Conservation (phyloP, 805 yeast species). For the Candida patagonica region DNA sequence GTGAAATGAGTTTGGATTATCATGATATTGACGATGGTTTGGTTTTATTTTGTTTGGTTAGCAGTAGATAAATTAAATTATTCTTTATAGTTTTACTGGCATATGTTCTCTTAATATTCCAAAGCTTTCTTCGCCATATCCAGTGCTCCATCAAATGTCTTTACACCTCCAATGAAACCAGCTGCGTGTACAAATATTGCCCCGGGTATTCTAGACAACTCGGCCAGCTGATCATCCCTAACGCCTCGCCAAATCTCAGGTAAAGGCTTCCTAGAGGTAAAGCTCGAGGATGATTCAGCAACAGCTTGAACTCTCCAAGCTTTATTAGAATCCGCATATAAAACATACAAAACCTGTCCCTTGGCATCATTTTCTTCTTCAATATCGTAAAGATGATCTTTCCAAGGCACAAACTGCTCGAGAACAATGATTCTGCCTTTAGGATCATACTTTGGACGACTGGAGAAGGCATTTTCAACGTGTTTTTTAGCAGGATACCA, state of each 20-base stretch:
- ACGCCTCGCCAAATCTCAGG: constrained; percentile 95
- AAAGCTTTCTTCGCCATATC: constrained; percentile 52
- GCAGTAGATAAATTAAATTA: no score
- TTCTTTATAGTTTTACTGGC: no score
- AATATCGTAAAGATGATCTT: constrained; percentile 72
- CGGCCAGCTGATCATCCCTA: constrained; percentile 74
- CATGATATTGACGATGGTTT: background rate
- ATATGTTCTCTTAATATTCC: background rate
- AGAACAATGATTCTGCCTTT: constrained; percentile 70
- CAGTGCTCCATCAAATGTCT: constrained; percentile 67
- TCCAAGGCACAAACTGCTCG: constrained; percentile 86
- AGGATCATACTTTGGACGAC: constrained; percentile 50
- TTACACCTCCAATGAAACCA: constrained; percentile 94
- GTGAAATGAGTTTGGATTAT: background rate
- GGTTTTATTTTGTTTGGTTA: background rate
- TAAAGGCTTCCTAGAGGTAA: constrained; percentile 75
- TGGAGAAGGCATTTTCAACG: constrained; percentile 60
- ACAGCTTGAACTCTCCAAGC: constrained; percentile 88
- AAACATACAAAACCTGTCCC: constrained; percentile 60
- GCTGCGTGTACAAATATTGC: constrained; percentile 90
- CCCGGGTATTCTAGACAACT: constrained; percentile 70
- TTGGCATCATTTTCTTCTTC: constrained; percentile 41
- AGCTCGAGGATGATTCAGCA: constrained; percentile 66
- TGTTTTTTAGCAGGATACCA: constrained; percentile 86
- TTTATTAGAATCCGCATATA: constrained; percentile 64